Base-by-base conservation (phyloP, 1,284 basidiomycete genomes). In the Pseudozyma pruni region DNA sequence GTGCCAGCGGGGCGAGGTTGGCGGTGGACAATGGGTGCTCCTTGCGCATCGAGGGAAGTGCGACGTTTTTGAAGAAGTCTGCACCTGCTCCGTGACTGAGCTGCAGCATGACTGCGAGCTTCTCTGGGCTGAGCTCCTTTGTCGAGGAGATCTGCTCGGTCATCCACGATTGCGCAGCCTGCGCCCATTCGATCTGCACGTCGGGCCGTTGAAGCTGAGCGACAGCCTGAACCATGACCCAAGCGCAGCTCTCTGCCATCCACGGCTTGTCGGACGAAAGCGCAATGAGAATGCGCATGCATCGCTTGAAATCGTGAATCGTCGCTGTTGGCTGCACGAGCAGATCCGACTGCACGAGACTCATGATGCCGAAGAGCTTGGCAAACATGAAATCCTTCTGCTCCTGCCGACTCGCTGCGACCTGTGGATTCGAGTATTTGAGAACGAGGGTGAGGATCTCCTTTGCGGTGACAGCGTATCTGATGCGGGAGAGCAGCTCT, bases 311-410 rank as follows among this genome's bases (percentile, higher is more conserved):
- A 59, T 88, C 87, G 19, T 86, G 84, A 31, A 89, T 74, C 27
- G 62, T 56, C 2, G 87, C 87, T 0, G 90, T 88, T 0, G 86
- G 84, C 33, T 89, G 87, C 41, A 91, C 88, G 87, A 80, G 95
- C 85, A 27, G 90, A 85, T 31, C 61, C 14, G 81, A 82, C 29
- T 75, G 74, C 2, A 81, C 69, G 17, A 83, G 72, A 17, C 73
- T 63, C 54, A 89, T 90, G 63, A 97, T 85, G 25, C 95, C 95
- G 81, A 98, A 97, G 17, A 98, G 85, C 34, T 92, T 89, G 16
- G 93, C 94, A 81, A 98, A 98, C 60, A 94, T 86, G 53, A 91
- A 85, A 81, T 98, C 95, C 61, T 94, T 89, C 83, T 94, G 91
- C 83, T 98, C 95, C 78, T 93, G 90, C 3, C 93, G 91, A 48